Percentiles rank a stretch among this genome's conserved stretches.
These are phyloP conservation scores for Kernera saxatilis DNA, from an alignment of 345 rosid species.

Conservation along the genomic window DNA sequence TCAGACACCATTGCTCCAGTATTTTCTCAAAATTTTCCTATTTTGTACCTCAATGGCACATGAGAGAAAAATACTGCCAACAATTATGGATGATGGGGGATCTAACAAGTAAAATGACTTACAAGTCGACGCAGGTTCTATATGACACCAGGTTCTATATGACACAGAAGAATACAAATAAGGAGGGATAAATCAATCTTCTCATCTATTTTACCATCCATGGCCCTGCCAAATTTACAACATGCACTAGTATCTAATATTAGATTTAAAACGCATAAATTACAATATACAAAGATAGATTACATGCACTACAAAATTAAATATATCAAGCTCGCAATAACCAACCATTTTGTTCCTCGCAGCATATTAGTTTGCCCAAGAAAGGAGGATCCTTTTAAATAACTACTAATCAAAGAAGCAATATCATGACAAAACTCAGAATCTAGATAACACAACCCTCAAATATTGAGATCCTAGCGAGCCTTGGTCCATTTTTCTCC, in stretches of 20 bases:
- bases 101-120: slow-evolving; percentile 64
- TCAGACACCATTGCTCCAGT: slow-evolving; percentile 10
- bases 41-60: slow-evolving; percentile 74
- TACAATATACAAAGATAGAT: background rate
- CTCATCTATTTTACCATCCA: too few species aligned
- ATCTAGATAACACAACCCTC: slow-evolving; percentile 46
- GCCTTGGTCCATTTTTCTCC: slow-evolving; percentile 76
- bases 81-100: slow-evolving; percentile 55
- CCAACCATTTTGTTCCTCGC: slow-evolving; percentile 66
- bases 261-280: too few species aligned
- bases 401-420: background rate
- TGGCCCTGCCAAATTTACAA: background rate
- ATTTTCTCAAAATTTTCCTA: background rate
- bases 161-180: background rate
- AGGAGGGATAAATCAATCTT: too few species aligned
- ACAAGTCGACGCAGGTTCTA: slow-evolving; percentile 39
- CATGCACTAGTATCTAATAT: too few species aligned
- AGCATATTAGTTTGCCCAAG: slow-evolving; percentile 72
- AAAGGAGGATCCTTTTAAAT: background rate
- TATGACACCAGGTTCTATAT: too few species aligned
- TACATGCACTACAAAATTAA: slow-evolving; percentile 57
- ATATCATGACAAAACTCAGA: background rate
- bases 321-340: slow-evolving; percentile 76
- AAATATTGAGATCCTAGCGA: slow-evolving; percentile 75
- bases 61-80: slow-evolving; percentile 67